Percentiles rank a stretch among this genome's conserved stretches.
Evolutionary conservation across 164 flowering plant genomes (phyloP).

Genomic region (Chimonanthus praecox): DNA sequence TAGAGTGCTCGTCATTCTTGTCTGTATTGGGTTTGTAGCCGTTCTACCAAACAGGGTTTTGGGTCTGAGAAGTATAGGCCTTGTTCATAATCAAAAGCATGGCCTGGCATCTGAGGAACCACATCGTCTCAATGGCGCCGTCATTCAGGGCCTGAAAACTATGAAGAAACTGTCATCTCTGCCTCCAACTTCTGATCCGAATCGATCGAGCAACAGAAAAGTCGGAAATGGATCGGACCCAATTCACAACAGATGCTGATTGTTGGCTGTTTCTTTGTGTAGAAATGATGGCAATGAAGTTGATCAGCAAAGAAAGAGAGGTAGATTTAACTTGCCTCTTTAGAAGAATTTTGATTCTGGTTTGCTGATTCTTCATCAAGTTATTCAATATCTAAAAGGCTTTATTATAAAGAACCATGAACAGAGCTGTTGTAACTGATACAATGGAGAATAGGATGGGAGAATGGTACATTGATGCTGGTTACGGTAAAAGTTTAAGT

Average conservation of each 20-base stretch:
- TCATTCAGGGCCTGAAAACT: slow-evolving; percentile 25
- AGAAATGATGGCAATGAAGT: slow-evolving; percentile 6
- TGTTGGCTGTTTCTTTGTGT: background rate
- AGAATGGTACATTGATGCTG: slow-evolving; percentile 8
- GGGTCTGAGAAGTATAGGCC: slow-evolving; percentile 34
- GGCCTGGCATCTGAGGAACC: slow-evolving; percentile 1
- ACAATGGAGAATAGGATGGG: slow-evolving; percentile 4
- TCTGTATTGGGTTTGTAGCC: slow-evolving; percentile 35
- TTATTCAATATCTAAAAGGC: slow-evolving; percentile 15
- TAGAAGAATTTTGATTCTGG: slow-evolving; percentile 10
- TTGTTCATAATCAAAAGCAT: slow-evolving; percentile 26
- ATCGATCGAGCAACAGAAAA: slow-evolving; percentile 52
- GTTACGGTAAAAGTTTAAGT: slow-evolving; percentile 15
- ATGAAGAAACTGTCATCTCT: slow-evolving; percentile 34
- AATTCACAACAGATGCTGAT: slow-evolving; percentile 65
- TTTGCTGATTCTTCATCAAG: slow-evolving; percentile 18
- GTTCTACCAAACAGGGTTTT: slow-evolving; percentile 37
- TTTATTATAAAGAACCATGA: slow-evolving; percentile 21
- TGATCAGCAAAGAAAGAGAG: slow-evolving; percentile 5
- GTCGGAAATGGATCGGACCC: slow-evolving; percentile 67
- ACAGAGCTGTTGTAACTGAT: slow-evolving; percentile 21
- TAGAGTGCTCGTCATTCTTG: slow-evolving; percentile 29
- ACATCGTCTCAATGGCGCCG: slow-evolving; percentile 9
- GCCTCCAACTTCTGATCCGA: slow-evolving; percentile 45
- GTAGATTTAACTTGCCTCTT: slow-evolving; percentile 3